Evolutionary conservation across 371 early-diverging fungal species (phyloP), one percentile per base, ranked within the genome.

Genomic region (Smittium culicis): DNA sequence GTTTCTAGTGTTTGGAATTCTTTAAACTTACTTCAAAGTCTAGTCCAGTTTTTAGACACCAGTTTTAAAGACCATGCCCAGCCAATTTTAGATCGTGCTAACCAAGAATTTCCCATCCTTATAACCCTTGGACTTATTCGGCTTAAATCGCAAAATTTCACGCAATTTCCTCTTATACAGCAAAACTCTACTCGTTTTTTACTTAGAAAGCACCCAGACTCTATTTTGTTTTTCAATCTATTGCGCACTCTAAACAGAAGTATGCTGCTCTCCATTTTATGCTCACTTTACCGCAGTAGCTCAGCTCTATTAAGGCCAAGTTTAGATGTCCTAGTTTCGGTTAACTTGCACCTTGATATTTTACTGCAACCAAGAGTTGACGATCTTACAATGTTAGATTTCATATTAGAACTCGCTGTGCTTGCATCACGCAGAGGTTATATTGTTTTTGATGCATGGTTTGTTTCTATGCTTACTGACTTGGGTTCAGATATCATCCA

Each of bases 1-100:
- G 56, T 76, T n/a, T 35, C 64, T 5, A 73, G 74, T 24, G 71
- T 77, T n/a, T 76, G 77, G 77, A 76, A 76, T 69, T 76, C 77
- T 62, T 67, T 77, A 27, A 75, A 76, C 24, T 69, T 76, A 34
- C 68, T 76, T 14, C 67, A 76, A 20, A 69, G 69, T 14, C 67
- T 76, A 14, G 70, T 73, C 32, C 77, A 76, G n/a, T 45, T 77
- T 54, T 68, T 76, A 28, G 77, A 76, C 61, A 75, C 77, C 66
- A 70, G 66, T 60, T 68, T 67, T 14, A 59, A 70, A 64, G 77
- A 77, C 11, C 77, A 77, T 3, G 77, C 78, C 30, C 66, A 68
- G 17, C 66, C 69, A 27, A 67, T 76, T 54, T 60, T 76, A 24
- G 77, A 77, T n/a, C 54, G 72, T 24, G 77, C 74, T 2, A 73